A percentile compares a stretch with the other conserved stretches of the same genome.
These are phyloP conservation scores for Purpureocillium takamizusanense DNA, from an alignment of 2,329 filamentous ascomycete species.

Conservation along the genomic window DNA sequence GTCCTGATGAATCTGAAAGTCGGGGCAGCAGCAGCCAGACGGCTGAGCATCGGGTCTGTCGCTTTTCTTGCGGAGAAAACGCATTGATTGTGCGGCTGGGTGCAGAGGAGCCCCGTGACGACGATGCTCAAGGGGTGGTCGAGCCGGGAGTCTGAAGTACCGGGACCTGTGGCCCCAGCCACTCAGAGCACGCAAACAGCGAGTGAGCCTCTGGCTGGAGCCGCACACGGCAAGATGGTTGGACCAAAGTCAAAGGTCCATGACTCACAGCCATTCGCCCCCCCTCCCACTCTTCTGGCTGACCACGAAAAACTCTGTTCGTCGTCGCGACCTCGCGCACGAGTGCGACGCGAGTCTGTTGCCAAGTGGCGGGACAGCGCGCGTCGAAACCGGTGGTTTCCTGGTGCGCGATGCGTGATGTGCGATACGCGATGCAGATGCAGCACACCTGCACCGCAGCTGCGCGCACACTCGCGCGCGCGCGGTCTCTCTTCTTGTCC, in stretches of 20 bases:
- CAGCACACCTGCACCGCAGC: neutral
- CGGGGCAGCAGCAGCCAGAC: neutral
- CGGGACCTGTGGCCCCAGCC: conserved; percentile 16
- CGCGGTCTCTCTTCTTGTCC: no score
- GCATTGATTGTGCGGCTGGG: no score
- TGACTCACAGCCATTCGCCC: conserved; percentile 16
- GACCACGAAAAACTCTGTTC: conserved; percentile 8
- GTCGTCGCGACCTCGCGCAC: conserved; percentile 5
- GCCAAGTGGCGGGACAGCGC: conserved; percentile 1
- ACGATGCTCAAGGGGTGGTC: neutral
- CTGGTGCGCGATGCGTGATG: no score
- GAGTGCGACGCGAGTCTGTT: conserved; percentile 8
- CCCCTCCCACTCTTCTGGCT: conserved; percentile 4
- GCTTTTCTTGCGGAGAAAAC: neutral
- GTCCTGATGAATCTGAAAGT: neutral
- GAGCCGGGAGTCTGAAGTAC: conserved; percentile 4
- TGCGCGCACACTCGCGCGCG: no score
- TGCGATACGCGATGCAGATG: conserved; percentile 1
- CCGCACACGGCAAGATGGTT: conserved; percentile 13
- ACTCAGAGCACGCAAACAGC: conserved; percentile 22
- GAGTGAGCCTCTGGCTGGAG: conserved; percentile 16
- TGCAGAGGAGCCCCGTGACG: no score
- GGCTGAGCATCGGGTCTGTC: neutral
- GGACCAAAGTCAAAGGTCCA: conserved; percentile 10
- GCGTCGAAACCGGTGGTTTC: neutral